Base-by-base conservation (phyloP, 2,329 filamentous ascomycete genomes). In the Monilinia vaccinii-corymbosi region DNA sequence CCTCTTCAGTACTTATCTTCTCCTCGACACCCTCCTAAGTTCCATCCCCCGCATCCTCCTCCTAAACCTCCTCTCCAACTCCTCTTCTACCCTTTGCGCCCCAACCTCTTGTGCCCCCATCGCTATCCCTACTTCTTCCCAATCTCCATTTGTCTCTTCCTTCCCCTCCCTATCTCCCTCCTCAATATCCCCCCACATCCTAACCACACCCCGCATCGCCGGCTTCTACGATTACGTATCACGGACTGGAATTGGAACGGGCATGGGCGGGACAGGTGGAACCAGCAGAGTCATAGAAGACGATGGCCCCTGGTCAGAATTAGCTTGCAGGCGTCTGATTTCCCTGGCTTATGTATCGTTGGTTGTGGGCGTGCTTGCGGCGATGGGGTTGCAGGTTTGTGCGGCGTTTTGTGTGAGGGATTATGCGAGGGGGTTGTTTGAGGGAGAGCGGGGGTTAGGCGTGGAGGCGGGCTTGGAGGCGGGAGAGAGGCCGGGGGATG, bases 1-100 rank as follows among this genome's bases (percentile, higher is more conserved):
- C 31, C 60, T 71, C 60, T 72, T 71, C 60, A 61, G 68, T 11
- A 69, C 69, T 63, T 72, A 70, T 61, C 67, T 72, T 18, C 60
- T 71, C 49, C 62, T 71, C 61, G 69, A 71, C 58, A 71, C 68
- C 3, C 48, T 70, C 28, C 60, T 72, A 56, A 69, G 60, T 58
- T 61, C 66, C 34, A 61, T 71, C 58, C 70, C 71, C 1, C 68
- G 69, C 38, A 63, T 71, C 51, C 61, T 70, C 48, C 40, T 56
- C 9, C 31, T 49, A n/a, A 34, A 28, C 31, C 31, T 56, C n/a
- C 42, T 49, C 14, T 25, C 40, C 7, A 18, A 46, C 8, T 56
- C 44, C 53, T 45, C 53, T 3, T 48, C 53, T n/a, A n/a, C n/a
- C n/a, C n/a, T n/a, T n/a, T n/a, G n/a, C n/a, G n/a, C n/a, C n/a